A percentile compares a stretch with the other conserved stretches of the same genome.
Evolutionary conservation across 2,329 filamentous ascomycete genomes (phyloP).

Genomic region (Grosmannia huntii): DNA sequence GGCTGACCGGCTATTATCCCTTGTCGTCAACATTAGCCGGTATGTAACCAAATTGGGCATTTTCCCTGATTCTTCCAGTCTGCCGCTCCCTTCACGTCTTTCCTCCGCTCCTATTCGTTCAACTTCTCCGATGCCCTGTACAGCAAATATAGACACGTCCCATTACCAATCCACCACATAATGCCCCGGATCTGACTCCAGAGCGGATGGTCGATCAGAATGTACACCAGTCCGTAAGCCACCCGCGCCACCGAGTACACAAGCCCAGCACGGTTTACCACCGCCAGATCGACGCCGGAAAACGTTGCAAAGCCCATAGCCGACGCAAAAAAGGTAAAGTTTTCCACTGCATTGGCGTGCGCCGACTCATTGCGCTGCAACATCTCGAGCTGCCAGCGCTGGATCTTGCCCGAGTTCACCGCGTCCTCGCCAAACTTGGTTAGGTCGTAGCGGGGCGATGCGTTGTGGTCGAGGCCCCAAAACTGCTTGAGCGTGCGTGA

Average conservation of each 20-base stretch:
- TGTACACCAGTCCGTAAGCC: slow-evolving; percentile 27
- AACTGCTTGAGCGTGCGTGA: slow-evolving; percentile 28
- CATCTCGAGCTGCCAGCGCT: slow-evolving; percentile 25
- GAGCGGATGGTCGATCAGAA: slow-evolving; percentile 22
- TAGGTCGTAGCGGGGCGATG: slow-evolving; percentile 31
- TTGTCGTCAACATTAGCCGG: too few species aligned
- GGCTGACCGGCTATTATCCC: too few species aligned
- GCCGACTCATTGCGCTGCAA: slow-evolving; percentile 30
- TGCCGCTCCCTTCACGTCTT: too few species aligned
- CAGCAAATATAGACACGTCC: slow-evolving; percentile 22
- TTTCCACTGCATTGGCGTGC: slow-evolving; percentile 32
- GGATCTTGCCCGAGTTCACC: slow-evolving; percentile 29
- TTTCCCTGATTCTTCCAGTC: too few species aligned
- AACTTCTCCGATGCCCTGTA: not conserved
- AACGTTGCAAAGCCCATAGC: slow-evolving; percentile 26
- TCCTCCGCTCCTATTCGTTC: not conserved
- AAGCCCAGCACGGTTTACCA: slow-evolving; percentile 25
- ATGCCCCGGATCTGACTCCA: slow-evolving; percentile 23
- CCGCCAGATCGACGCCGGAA: slow-evolving; percentile 21
- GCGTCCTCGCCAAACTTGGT: slow-evolving; percentile 29
- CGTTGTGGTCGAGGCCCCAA: slow-evolving; percentile 33
- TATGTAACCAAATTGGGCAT: too few species aligned
- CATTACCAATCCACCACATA: slow-evolving; percentile 30
- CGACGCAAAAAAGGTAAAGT: slow-evolving; percentile 24
- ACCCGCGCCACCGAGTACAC: slow-evolving; percentile 27